Conservation (phyloP, 371 early-diverging fungal species). For the Syncephalastrum sp. region DNA sequence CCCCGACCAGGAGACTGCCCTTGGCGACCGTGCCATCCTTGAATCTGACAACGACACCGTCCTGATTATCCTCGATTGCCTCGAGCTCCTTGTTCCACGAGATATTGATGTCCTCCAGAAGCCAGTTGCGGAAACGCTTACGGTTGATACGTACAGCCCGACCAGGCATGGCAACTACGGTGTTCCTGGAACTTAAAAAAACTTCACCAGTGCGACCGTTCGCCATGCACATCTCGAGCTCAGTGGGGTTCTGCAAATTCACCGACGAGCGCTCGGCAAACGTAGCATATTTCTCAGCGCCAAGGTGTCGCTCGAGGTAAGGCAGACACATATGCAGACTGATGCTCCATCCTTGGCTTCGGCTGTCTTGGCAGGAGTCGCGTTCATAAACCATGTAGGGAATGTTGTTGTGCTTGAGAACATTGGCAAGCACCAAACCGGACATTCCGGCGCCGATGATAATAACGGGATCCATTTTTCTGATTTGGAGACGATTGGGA, state of each 20-base stretch:
- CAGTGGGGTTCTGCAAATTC: constrained; percentile 4
- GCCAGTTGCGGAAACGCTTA: constrained; percentile 15
- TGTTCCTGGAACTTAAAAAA: constrained; percentile 1
- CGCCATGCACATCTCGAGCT: constrained; percentile 5
- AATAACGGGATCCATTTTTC: constrained; percentile 8
- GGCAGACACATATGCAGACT: constrained; percentile 13
- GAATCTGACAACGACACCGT: constrained; percentile 22
- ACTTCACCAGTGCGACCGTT: constrained; percentile 3
- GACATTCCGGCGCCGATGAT: constrained; percentile 30
- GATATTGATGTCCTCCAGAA: constrained; percentile 9
- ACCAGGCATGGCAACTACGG: too few relatives aligned
- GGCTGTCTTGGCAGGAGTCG: constrained; percentile 9
- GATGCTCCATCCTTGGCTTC: constrained; percentile 22
- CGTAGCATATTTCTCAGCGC: constrained; percentile 4
- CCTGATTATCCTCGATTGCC: constrained; percentile 11
- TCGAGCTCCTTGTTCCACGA: constrained; percentile 14
- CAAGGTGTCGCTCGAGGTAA: not conserved
- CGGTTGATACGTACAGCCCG: constrained; percentile 15
- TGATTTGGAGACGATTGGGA: too few relatives aligned
- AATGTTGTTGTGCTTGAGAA: constrained; percentile 15
- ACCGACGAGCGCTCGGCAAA: constrained; percentile 7
- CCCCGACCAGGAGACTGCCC: constrained; percentile 18
- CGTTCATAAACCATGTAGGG: constrained; percentile 24
- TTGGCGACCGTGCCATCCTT: constrained; percentile 18
- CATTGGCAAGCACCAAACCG: constrained; percentile 23